phyloP scores from a whole-genome alignment of 1,284 basidiomycete species.

The Cystobasidium pallidum region DNA sequence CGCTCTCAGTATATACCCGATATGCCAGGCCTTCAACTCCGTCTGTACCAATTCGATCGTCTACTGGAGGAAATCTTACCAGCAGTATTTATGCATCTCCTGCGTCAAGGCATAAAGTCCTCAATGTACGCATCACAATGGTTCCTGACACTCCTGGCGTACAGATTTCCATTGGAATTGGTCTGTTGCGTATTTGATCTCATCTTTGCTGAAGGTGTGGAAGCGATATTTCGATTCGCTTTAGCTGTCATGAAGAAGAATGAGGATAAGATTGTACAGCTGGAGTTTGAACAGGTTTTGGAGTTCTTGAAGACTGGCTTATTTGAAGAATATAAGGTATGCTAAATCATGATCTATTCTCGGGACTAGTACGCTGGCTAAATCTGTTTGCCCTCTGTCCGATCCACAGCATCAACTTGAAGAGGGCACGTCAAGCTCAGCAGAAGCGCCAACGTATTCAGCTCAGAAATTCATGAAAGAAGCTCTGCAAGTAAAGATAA shows the following conservation, averaged over 20 bases:
- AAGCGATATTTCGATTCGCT: conserved; percentile 94
- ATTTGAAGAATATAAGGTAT: conserved; percentile 74
- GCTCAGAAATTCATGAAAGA: conserved; percentile 83
- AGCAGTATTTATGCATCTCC: conserved; percentile 84
- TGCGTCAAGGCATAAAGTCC: conserved; percentile 89
- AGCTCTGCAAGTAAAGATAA: conserved; percentile 74
- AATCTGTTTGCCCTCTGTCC: background rate
- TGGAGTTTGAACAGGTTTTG: conserved; percentile 88
- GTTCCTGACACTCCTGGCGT: conserved; percentile 84
- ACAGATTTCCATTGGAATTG: conserved; percentile 85
- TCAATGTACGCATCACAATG: conserved; percentile 92
- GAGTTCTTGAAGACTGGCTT: conserved; percentile 75
- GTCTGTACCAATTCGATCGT: conserved; percentile 88
- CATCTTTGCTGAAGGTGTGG: conserved; percentile 93
- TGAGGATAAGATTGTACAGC: conserved; percentile 72
- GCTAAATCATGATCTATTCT: background rate
- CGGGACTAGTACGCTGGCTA: background rate
- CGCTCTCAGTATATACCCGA: conserved; percentile 95
- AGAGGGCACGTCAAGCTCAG: conserved; percentile 49
- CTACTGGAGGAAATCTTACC: conserved; percentile 89
- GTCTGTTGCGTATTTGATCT: conserved; percentile 95
- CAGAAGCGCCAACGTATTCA: conserved; percentile 60
- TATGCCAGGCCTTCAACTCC: conserved; percentile 94
- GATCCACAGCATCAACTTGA: conserved; percentile 13
- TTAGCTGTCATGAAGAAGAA: conserved; percentile 84